A percentile compares a stretch with the other conserved stretches of the same genome.
Evolutionary conservation across 305 asterid genomes (phyloP).

Genomic region (Rubia occidens): DNA sequence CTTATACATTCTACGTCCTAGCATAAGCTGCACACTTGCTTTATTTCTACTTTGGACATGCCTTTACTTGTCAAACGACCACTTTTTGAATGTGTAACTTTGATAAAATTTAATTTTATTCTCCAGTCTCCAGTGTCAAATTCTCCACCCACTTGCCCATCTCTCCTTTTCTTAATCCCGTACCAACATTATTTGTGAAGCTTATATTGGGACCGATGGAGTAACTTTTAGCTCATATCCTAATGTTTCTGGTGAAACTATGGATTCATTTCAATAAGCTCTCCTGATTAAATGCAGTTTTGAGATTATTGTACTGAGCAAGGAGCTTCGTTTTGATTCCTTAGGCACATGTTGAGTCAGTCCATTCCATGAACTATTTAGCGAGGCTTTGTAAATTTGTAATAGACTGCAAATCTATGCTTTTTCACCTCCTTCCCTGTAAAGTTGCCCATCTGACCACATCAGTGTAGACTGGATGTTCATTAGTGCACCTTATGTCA

Average conservation of each 20-base stretch:
- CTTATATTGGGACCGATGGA: no score
- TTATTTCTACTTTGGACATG: no score
- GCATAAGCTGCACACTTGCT: no score
- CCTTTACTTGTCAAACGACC: no score
- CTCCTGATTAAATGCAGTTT: not conserved
- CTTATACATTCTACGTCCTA: no score
- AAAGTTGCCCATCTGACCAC: not conserved
- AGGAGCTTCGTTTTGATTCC: not conserved
- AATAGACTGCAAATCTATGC: not conserved
- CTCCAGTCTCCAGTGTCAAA: no score
- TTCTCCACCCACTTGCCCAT: no score
- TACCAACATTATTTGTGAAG: no score
- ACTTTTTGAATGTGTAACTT: no score
- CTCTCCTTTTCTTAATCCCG: no score
- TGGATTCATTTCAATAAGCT: not conserved
- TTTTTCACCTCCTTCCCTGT: not conserved
- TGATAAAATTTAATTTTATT: no score
- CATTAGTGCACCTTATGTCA: not conserved
- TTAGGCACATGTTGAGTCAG: not conserved
- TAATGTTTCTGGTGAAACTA: not conserved
- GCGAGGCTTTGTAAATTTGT: not conserved
- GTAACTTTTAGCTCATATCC: not conserved
- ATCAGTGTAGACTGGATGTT: not conserved
- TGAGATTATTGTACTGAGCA: not conserved
- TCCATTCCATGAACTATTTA: not conserved